A percentile compares a stretch with the other conserved stretches of the same genome.
phyloP scores from a whole-genome alignment of 345 rosid genomes.

The Tarenaya hassleriana region DNA sequence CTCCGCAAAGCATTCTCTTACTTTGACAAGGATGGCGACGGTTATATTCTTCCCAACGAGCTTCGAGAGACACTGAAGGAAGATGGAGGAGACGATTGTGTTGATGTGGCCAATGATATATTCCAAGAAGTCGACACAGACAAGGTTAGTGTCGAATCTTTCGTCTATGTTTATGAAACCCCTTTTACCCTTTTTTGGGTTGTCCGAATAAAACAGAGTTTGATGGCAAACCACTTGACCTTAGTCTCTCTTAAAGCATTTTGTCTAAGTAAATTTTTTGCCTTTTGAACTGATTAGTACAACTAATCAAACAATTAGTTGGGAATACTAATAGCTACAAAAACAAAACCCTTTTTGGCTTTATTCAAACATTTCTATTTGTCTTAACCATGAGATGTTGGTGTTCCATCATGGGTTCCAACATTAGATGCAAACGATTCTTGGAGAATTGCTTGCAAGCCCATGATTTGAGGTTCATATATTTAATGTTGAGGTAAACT shows the following conservation, averaged over 20 bases:
- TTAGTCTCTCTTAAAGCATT: too few species aligned
- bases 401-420: too few species aligned
- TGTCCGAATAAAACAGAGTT: too few species aligned
- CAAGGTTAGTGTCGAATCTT: conserved; percentile 48
- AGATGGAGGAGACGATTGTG: conserved; percentile 91
- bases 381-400: conserved; percentile 10
- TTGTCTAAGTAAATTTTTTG: too few species aligned
- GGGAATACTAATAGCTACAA: conserved; percentile 21
- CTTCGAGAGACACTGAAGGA: conserved; percentile 88
- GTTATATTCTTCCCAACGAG: conserved; percentile 85
- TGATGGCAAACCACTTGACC: conserved; percentile 13
- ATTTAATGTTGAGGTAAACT: conserved; percentile 15
- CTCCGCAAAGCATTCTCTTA: conserved; percentile 92
- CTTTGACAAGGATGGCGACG: conserved; percentile 92
- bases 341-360: conserved; percentile 23
- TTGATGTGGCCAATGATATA: conserved; percentile 88
- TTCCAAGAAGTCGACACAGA: conserved; percentile 99
- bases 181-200: too few species aligned
- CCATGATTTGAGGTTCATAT: background rate
- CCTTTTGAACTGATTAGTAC: too few species aligned
- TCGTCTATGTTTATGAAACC: conserved; percentile 4
- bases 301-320: too few species aligned
- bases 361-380: conserved; percentile 6
- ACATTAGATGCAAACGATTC: too few species aligned
- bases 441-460: too few species aligned